Conservation (phyloP, 768 basidiomycete species). For the Termitomyces titanicus region DNA sequence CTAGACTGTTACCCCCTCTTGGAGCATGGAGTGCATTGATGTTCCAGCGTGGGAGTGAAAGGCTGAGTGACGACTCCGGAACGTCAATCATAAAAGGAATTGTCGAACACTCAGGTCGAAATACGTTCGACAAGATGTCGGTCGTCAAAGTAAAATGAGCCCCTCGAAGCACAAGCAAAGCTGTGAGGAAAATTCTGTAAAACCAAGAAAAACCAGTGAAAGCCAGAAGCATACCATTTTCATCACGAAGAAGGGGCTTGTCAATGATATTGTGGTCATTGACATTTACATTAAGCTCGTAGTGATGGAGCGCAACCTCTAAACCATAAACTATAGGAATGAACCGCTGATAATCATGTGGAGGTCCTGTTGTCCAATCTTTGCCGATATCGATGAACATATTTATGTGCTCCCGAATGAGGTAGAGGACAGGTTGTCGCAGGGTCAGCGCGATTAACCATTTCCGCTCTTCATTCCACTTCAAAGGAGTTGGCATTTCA, state of each 20-base stretch:
- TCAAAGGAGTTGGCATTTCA: constrained; percentile 74
- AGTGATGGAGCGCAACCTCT: constrained; percentile 70
- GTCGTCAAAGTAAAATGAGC: constrained; percentile 45
- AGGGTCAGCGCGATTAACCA: constrained; percentile 80
- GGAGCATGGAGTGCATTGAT: constrained; percentile 70
- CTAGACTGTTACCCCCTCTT: constrained; percentile 56
- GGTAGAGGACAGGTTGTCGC: constrained; percentile 66
- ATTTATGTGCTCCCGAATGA: constrained; percentile 91
- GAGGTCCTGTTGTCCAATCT: constrained; percentile 87
- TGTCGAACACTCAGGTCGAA: constrained; percentile 63
- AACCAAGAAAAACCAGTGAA: neutral
- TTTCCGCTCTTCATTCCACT: constrained; percentile 76
- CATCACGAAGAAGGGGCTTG: constrained; percentile 74
- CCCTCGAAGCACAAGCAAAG: constrained; percentile 68
- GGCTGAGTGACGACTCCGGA: constrained; percentile 50
- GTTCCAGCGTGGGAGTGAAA: constrained; percentile 88
- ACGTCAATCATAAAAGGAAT: constrained; percentile 64
- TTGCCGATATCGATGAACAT: constrained; percentile 91
- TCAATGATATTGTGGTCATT: constrained; percentile 98
- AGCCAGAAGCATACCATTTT: constrained; percentile 60
- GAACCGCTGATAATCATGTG: constrained; percentile 77
- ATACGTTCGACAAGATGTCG: constrained; percentile 66
- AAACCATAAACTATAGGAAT: constrained; percentile 78
- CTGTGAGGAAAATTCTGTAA: constrained; percentile 32
- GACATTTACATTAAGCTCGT: constrained; percentile 73